These are phyloP conservation scores for Elsinoe arachidis DNA, from an alignment of 2,329 filamentous ascomycete genomes.

Conservation along the genomic window DNA sequence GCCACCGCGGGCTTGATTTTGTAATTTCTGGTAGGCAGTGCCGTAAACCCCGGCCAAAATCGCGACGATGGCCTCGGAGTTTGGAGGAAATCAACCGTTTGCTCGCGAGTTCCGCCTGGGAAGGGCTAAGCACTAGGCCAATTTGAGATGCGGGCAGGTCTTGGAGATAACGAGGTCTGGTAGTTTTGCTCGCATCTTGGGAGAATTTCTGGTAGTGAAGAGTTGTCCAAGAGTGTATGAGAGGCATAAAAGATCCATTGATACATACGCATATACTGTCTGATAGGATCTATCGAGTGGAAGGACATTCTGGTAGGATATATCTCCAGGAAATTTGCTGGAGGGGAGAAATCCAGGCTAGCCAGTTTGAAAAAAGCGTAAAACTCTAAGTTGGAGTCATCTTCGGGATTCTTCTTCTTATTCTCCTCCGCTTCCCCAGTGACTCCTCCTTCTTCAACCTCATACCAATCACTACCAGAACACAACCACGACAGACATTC, in stretches of 20 bases:
- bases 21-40: background rate
- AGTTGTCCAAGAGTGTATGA: too few relatives aligned
- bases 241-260: too few relatives aligned
- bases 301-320: too few relatives aligned
- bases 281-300: too few relatives aligned
- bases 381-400: too few relatives aligned
- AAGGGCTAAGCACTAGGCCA: background rate
- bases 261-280: too few relatives aligned
- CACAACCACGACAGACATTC: constrained; percentile 5
- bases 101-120: background rate
- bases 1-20: background rate
- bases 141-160: background rate
- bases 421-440: background rate
- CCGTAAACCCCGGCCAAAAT: background rate
- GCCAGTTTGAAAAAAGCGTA: too few relatives aligned
- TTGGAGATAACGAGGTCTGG: background rate
- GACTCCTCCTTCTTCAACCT: background rate
- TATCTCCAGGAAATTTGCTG: too few relatives aligned
- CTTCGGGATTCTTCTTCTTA: too few relatives aligned
- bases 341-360: too few relatives aligned
- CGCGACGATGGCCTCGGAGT: background rate
- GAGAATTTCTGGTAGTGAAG: too few relatives aligned
- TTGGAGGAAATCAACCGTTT: background rate
- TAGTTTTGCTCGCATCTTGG: too few relatives aligned
- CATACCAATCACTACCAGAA: background rate